Conservation (phyloP, 2,329 filamentous ascomycete species). For the Salinomyces thailandicus region DNA sequence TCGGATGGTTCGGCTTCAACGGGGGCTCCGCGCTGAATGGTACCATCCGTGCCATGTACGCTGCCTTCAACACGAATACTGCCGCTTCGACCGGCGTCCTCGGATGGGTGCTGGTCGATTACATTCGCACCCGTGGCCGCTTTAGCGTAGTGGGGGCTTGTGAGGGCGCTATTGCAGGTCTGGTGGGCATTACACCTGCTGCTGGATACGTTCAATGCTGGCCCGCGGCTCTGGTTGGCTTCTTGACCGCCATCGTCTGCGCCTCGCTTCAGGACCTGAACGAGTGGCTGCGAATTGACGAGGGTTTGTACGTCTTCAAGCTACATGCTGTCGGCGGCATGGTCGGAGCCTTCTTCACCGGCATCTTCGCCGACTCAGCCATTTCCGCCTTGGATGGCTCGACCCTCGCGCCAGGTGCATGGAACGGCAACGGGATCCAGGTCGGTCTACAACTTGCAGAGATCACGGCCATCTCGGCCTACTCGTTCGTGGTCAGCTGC, state of each 20-base stretch:
- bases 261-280: conserved; percentile 42
- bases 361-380: conserved; percentile 43
- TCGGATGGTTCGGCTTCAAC: conserved; percentile 50
- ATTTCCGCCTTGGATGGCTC: conserved; percentile 42
- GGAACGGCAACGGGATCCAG: conserved; percentile 47
- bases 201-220: conserved; percentile 44
- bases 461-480: conserved; percentile 43
- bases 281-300: conserved; percentile 45
- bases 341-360: conserved; percentile 47
- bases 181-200: conserved; percentile 51
- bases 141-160: conserved; percentile 48
- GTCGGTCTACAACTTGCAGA: conserved; percentile 47
- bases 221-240: conserved; percentile 46
- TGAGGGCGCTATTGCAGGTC: conserved; percentile 47
- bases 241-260: conserved; percentile 44
- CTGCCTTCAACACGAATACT: conserved; percentile 49
- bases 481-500: conserved; percentile 44
- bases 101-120: conserved; percentile 45
- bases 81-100: conserved; percentile 45
- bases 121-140: conserved; percentile 40
- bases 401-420: conserved; percentile 38
- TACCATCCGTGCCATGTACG: conserved; percentile 44
- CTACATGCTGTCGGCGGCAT: conserved; percentile 49
- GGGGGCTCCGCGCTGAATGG: conserved; percentile 46
- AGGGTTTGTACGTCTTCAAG: conserved; percentile 51